Base-by-base conservation (phyloP, 2,329 filamentous ascomycete species). In the Myriosclerotinia duriaeana region DNA sequence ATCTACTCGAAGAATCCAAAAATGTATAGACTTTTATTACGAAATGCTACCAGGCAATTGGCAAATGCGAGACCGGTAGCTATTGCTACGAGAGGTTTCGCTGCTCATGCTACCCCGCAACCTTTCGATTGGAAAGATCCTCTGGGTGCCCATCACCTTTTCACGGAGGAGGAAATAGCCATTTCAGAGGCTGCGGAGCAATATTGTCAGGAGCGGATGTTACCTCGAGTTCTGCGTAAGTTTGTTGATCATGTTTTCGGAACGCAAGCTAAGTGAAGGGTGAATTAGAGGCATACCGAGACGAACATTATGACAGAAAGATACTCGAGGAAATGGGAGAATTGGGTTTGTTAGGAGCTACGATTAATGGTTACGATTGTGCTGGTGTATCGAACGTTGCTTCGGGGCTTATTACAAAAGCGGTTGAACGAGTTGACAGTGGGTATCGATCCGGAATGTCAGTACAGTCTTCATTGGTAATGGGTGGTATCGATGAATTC, bases 401-500 rank as follows among this genome's bases (percentile, higher is more conserved):
- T 11, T 90, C 89, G n/a, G 93, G 92, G 30, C 81, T 97, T 70
- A 96, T 97, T 78, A 96, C 92, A 26, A 87, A 92, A 76, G 93
- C 93, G 70, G 92, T 97, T 22, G 93, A 97, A 79, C 86, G 92
- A 66, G 91, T 97, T 38, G 93, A 97, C 77, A 95, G 91, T 68
- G 93, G 93, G 59, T 97, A 96, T 79, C 87, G 93, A 67, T 96
- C 92, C 59, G 93, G 91, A 71, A 96, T 96, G 89, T 96, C 92
- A 8, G 93, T 97, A 26, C 93, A 97, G 78, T 94, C 91, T 68
- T 95, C 93, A 0, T 82, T 97, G n/a, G 91, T 89, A 30, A 97
- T 97, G 93, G 93, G 92, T 30, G 92, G 91, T 36, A 97, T 97
- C 74, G 83, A 93, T 77, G 91, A 96, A 73, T 94, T 93, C 73